Evolutionary conservation across 2,329 filamentous ascomycete species (phyloP).

Genomic region (Colletotrichum abscissum): DNA sequence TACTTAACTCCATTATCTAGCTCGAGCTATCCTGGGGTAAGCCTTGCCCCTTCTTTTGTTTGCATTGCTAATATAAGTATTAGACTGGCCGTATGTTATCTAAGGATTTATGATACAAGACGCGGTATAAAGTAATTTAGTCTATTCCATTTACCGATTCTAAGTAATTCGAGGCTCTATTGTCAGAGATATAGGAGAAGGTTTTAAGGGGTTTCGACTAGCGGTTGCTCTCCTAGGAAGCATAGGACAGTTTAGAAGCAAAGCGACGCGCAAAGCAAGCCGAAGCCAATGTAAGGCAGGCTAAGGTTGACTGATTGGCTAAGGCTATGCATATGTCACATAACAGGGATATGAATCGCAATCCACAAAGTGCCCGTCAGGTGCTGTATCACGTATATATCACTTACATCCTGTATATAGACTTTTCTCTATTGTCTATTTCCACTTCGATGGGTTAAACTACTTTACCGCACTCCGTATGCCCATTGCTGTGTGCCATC

Average conservation of each 20-base stretch:
- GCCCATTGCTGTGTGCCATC: no score
- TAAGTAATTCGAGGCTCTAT: not conserved
- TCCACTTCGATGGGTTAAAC: no score
- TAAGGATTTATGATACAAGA: not conserved
- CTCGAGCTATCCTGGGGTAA: not conserved
- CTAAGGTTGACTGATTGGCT: not conserved
- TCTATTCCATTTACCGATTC: not conserved
- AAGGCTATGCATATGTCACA: not conserved
- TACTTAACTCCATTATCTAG: not conserved
- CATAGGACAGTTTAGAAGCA: not conserved
- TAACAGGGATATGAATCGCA: no score
- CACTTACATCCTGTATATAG: no score
- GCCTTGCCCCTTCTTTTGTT: not conserved
- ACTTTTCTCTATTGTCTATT: no score
- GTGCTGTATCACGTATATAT: no score
- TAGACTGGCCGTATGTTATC: not conserved
- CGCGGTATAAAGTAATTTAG: not conserved
- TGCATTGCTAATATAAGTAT: not conserved
- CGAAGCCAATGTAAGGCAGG: not conserved
- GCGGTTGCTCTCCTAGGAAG: not conserved
- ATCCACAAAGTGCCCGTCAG: no score
- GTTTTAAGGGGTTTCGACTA: not conserved
- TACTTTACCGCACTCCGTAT: no score
- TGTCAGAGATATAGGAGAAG: not conserved
- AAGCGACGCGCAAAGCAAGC: conserved; percentile 1